Evolutionary conservation across 1,139 yeast genomes (phyloP), one percentile per base, ranked within the genome.

Genomic region (Sugiyamaella japonica): DNA sequence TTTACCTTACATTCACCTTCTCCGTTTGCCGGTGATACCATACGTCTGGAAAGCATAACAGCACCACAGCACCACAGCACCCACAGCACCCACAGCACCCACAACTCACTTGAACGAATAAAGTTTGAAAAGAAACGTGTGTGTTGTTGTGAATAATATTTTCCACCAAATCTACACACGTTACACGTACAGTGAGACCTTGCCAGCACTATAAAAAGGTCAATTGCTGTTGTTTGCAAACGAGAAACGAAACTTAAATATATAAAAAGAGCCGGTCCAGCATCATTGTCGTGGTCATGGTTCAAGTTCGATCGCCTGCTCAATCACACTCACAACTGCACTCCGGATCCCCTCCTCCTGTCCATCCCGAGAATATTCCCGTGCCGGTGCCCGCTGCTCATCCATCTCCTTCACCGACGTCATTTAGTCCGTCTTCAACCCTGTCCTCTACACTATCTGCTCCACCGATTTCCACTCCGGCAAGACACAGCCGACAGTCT

Each of bases 401-500:
- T 38, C 50, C 42, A 13, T 17, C 39, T 20, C 45, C 46, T 6
- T 48, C 51, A 2, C 45, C 51, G n/a, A 48, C 51, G 1, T 48
- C 51, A 2, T 40, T 41, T 13, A 31, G 40, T 12, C 38, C 51
- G 13, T 10, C 51, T 10, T 31, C 45, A 3, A n/a, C 45, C 5
- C 25, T 28, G 13, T 10, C 51, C 3, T 31, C 45, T 1, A n/a
- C 45, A 12, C 25, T 28, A 7, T 44, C 48, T 9, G 16, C 51
- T 15, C 42, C 42, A 13, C 52, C 52, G 23, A 49, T 41, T n/a
- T 16, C 46, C 3, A 41, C 48, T 12, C 47, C 48, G 4, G 52
- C 32, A 12, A 25, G 52, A 29, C 55, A 52, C 34, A 48, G 52
- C 15, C 16, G 55, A 13, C 49, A 52, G n/a, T 52, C 55, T 7